Evolutionary conservation across 169 alveolate genomes (phyloP).

Genomic region (Plasmodium coatneyi): DNA sequence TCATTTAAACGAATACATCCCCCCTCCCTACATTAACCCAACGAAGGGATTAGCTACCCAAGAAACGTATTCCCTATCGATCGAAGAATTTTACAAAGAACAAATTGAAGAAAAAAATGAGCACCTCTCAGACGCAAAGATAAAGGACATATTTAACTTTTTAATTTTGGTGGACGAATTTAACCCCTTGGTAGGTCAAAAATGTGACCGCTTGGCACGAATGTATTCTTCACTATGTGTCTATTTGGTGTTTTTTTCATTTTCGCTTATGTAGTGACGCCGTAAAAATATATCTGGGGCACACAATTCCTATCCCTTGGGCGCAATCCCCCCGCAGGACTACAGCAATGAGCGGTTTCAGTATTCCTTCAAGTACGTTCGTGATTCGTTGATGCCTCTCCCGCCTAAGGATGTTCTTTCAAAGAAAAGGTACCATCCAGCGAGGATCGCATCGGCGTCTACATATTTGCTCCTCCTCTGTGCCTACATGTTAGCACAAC

Average conservation of each 20-base stretch:
- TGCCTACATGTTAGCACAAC: background rate
- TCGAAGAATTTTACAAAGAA: constrained; percentile 14
- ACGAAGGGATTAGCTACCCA: constrained; percentile 66
- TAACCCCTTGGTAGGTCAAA: constrained; percentile 60
- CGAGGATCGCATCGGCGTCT: background rate
- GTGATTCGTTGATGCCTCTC: constrained; percentile 12
- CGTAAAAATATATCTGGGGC: background rate
- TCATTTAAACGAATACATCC: background rate
- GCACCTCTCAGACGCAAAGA: background rate
- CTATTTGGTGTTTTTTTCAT: background rate
- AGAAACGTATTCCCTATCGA: constrained; percentile 47
- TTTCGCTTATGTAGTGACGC: background rate
- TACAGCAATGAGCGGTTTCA: constrained; percentile 61
- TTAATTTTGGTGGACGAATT: constrained; percentile 58
- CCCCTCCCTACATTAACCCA: background rate
- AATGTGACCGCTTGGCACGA: background rate
- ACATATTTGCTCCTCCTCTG: background rate
- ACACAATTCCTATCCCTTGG: background rate
- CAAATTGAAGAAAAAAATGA: background rate
- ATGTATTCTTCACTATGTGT: background rate
- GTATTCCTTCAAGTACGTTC: constrained; percentile 33
- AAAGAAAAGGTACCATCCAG: constrained; percentile 3
- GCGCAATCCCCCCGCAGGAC: background rate
- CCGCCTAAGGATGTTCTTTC: background rate
- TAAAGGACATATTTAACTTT: constrained; percentile 45